Conservation (phyloP, 495 filamentous ascomycete genomes). For the Daldinia grandis region DNA sequence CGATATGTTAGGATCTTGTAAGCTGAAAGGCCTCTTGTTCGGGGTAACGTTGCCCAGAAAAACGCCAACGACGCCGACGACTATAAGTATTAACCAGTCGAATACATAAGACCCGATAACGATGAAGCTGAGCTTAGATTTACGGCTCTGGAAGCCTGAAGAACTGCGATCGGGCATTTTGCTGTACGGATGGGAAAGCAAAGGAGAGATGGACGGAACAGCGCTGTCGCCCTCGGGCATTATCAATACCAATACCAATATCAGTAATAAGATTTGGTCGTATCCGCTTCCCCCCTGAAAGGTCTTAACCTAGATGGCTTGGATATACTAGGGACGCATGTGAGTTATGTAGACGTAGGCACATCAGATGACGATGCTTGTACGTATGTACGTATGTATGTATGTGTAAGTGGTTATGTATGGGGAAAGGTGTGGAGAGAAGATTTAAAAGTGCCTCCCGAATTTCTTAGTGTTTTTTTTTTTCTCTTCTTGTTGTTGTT, state of each 20-base stretch:
- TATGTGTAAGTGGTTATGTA: too few species aligned
- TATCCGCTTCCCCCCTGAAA: constrained; percentile 22
- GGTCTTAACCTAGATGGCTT: constrained; percentile 10
- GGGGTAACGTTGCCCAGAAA: constrained; percentile 62
- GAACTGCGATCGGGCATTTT: constrained; percentile 43
- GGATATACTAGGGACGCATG: background rate
- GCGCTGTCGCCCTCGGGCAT: constrained; percentile 36
- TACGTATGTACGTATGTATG: background rate
- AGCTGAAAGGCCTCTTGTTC: constrained; percentile 63
- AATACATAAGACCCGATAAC: constrained; percentile 54
- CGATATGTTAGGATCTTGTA: constrained; percentile 56
- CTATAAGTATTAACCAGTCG: constrained; percentile 57
- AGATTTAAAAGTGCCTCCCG: background rate
- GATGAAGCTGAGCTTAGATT: constrained; percentile 41
- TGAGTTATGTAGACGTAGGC: background rate
- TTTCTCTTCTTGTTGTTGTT: too few species aligned
- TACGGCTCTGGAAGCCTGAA: constrained; percentile 24
- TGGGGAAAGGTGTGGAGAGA: background rate
- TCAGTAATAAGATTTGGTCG: background rate
- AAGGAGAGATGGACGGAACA: constrained; percentile 27
- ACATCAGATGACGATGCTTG: constrained; percentile 18
- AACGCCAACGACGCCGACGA: constrained; percentile 51
- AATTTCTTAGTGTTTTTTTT: background rate
- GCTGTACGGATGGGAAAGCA: constrained; percentile 39
- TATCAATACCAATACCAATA: constrained; percentile 37